These are phyloP conservation scores for Dactylonectria estremocensis DNA, from an alignment of 2,329 filamentous ascomycete genomes.

Conservation along the genomic window DNA sequence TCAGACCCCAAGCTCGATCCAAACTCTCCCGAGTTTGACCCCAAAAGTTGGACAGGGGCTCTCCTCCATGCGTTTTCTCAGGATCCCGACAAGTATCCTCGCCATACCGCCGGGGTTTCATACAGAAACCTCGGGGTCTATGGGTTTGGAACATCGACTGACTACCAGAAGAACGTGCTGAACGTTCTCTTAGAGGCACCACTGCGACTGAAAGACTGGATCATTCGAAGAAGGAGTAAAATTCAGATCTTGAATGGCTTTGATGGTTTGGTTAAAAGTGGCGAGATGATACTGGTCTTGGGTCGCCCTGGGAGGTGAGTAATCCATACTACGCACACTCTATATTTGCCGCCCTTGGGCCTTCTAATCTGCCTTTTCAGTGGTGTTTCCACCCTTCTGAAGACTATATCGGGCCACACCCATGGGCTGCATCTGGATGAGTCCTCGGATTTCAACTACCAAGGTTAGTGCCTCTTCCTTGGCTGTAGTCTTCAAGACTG, in stretches of 20 bases:
- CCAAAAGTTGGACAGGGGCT: conserved; percentile 28
- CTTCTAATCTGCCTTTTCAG: conserved; percentile 6
- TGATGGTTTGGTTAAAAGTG: conserved; percentile 35
- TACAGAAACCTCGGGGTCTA: conserved; percentile 33
- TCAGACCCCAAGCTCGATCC: conserved; percentile 34
- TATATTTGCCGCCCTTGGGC: background rate
- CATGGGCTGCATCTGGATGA: conserved; percentile 30
- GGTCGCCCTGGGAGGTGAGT: conserved; percentile 38
- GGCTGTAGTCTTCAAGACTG: background rate
- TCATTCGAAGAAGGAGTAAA: conserved; percentile 17
- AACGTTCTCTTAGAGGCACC: conserved; percentile 30
- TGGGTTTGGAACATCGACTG: conserved; percentile 29
- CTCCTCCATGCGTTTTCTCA: conserved; percentile 39
- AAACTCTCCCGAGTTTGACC: conserved; percentile 27
- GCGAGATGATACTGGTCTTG: conserved; percentile 36
- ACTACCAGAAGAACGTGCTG: conserved; percentile 34
- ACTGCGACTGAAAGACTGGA: conserved; percentile 24
- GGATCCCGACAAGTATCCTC: conserved; percentile 34
- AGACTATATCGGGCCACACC: conserved; percentile 35
- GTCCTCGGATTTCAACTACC: conserved; percentile 35
- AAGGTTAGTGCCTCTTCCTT: conserved; percentile 7
- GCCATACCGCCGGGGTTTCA: conserved; percentile 34
- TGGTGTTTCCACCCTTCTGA: conserved; percentile 36
- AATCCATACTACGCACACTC: background rate
- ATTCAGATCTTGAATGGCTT: conserved; percentile 34